A percentile compares a stretch with the other conserved stretches of the same genome.
phyloP scores from a whole-genome alignment of 129 eudicot genomes.

The Centella asiatica region DNA sequence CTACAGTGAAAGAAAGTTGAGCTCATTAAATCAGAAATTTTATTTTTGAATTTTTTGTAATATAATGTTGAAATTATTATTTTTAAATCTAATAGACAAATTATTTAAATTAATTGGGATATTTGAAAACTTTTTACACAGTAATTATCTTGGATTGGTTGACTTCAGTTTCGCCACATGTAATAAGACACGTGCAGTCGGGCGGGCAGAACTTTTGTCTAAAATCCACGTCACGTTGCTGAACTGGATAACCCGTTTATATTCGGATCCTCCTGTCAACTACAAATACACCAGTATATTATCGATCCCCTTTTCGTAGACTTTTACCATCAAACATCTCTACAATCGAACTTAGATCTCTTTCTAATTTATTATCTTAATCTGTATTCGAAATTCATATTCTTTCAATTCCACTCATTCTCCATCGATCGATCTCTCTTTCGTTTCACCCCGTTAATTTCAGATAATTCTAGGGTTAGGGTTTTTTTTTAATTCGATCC shows the following conservation, averaged over 20 bases:
- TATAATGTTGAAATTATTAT: too few species aligned
- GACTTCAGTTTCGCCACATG: too few species aligned
- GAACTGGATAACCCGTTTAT: conserved; percentile 4
- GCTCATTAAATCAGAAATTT: too few species aligned
- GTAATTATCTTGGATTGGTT: not conserved
- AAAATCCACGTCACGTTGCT: conserved; percentile 1
- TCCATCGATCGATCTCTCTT: not conserved
- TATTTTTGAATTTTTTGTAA: too few species aligned
- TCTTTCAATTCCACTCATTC: not conserved
- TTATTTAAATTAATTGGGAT: too few species aligned
- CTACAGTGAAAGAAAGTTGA: too few species aligned
- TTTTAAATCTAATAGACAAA: too few species aligned
- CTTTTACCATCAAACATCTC: not conserved
- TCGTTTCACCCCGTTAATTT: not conserved
- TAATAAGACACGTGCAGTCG: not conserved
- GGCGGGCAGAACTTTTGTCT: not conserved
- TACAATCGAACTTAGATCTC: not conserved
- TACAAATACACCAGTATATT: conserved; percentile 1
- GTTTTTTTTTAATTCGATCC: not conserved
- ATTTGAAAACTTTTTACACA: not conserved
- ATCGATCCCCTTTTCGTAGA: not conserved
- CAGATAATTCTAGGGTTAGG: conserved; percentile 7
- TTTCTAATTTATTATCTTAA: not conserved
- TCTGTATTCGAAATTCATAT: not conserved
- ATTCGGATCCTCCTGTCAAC: not conserved